These are phyloP conservation scores for Aspergillus ustus DNA, from an alignment of 2,329 filamentous ascomycete species.

Conservation along the genomic window DNA sequence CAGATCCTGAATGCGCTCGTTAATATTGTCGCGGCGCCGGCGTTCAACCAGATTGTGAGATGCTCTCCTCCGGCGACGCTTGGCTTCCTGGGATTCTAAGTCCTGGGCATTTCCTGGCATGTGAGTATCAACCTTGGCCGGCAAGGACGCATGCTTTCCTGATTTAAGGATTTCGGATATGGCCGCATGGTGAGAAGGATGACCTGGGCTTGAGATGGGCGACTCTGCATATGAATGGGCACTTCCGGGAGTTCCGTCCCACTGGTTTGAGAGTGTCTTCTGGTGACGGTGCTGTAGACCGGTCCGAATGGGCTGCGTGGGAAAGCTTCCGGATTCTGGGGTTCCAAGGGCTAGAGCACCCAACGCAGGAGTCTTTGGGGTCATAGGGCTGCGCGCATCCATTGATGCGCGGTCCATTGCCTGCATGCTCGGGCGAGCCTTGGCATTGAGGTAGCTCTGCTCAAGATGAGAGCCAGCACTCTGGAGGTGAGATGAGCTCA, in stretches of 20 bases:
- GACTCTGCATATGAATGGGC: slow-evolving; percentile 81
- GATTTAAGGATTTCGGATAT: slow-evolving; percentile 86
- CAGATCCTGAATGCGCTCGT: slow-evolving; percentile 95
- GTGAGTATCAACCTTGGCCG: slow-evolving; percentile 74
- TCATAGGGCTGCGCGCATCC: slow-evolving; percentile 77
- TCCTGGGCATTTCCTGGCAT: slow-evolving; percentile 47
- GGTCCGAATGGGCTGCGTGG: slow-evolving; percentile 77
- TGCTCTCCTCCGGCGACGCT: slow-evolving; percentile 85
- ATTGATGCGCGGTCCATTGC: slow-evolving; percentile 74
- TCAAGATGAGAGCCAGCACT: slow-evolving; percentile 50
- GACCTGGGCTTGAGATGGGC: slow-evolving; percentile 78
- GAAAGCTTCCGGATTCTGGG: slow-evolving; percentile 73
- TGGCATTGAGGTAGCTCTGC: slow-evolving; percentile 64
- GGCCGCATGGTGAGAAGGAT: slow-evolving; percentile 64
- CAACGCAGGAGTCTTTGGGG: slow-evolving; percentile 81
- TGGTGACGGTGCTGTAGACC: slow-evolving; percentile 68
- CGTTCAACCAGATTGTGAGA: slow-evolving; percentile 97
- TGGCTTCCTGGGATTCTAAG: slow-evolving; percentile 86
- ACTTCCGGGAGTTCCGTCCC: slow-evolving; percentile 85
- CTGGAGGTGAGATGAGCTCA: slow-evolving; percentile 39
- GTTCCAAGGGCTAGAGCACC: slow-evolving; percentile 72
- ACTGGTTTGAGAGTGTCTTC: slow-evolving; percentile 85
- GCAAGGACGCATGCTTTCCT: slow-evolving; percentile 85
- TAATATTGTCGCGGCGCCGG: slow-evolving; percentile 94
- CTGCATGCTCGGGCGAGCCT: slow-evolving; percentile 65